phyloP scores from a whole-genome alignment of 306 rosid species.

The Luffa acutangula region DNA sequence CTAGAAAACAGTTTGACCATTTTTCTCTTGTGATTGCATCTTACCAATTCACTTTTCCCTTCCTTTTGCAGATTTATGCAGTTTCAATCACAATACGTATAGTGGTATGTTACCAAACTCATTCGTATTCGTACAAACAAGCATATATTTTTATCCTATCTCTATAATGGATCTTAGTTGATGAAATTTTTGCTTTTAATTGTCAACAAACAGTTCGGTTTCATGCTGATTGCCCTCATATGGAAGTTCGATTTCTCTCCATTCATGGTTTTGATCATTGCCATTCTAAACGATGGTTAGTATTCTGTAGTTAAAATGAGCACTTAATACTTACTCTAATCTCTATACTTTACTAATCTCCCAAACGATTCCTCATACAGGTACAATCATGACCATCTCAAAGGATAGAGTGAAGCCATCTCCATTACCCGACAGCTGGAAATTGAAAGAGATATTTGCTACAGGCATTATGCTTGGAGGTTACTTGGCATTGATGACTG shows the following conservation, averaged over 20 bases:
- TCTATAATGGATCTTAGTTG: not conserved
- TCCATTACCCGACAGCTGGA: slow-evolving; percentile 99
- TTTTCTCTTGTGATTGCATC: not conserved
- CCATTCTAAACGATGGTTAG: slow-evolving; percentile 89
- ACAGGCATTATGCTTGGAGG: slow-evolving; percentile 89
- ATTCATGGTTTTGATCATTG: slow-evolving; percentile 97
- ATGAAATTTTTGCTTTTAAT: slow-evolving; percentile 10
- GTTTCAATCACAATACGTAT: slow-evolving; percentile 98
- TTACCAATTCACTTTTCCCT: not conserved
- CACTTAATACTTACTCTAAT: not conserved
- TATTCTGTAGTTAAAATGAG: not conserved
- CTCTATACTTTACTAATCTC: not conserved
- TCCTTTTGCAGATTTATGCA: slow-evolving; percentile 69
- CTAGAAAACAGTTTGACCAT: not conserved
- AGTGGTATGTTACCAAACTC: slow-evolving; percentile 48
- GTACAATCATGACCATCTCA: slow-evolving; percentile 97
- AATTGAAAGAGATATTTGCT: slow-evolving; percentile 81
- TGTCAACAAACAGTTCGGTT: slow-evolving; percentile 63
- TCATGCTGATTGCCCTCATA: slow-evolving; percentile 84
- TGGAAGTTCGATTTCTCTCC: slow-evolving; percentile 99
- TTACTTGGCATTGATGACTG: slow-evolving; percentile 89
- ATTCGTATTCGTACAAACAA: not conserved
- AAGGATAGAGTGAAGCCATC: slow-evolving; percentile 97
- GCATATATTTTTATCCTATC: not conserved
- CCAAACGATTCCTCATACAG: slow-evolving; percentile 16